phyloP scores from a whole-genome alignment of 106 monocot genomes.

The Cymbidium sinense region DNA sequence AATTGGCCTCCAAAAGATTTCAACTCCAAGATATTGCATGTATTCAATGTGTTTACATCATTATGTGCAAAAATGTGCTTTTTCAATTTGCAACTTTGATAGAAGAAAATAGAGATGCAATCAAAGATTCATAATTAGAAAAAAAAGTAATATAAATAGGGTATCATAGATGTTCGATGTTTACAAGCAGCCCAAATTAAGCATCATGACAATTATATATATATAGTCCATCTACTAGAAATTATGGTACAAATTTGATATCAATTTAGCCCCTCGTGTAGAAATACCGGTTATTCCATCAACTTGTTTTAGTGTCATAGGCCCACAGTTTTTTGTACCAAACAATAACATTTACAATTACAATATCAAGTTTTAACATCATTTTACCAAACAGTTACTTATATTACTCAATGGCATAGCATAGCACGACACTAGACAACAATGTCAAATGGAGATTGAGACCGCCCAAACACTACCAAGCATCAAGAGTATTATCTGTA shows the following conservation, averaged over 20 bases:
- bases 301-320: too few relatives aligned
- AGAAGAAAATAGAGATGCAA: not conserved
- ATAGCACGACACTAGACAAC: not conserved
- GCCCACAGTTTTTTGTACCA: too few relatives aligned
- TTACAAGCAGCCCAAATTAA: not conserved
- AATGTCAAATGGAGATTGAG: not conserved
- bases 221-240: too few relatives aligned
- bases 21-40: not conserved
- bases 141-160: not conserved
- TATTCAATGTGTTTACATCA: not conserved
- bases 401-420: not conserved
- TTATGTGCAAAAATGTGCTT: not conserved
- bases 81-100: not conserved
- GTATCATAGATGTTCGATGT: not conserved
- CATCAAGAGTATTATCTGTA: not conserved
- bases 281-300: too few relatives aligned
- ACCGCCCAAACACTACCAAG: not conserved
- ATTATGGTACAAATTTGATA: too few relatives aligned
- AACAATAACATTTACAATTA: not conserved
- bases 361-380: not conserved
- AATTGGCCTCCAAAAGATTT: not conserved
- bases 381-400: not conserved
- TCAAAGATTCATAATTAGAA: not conserved
- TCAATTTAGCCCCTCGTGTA: too few relatives aligned
- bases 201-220: not conserved